Base-by-base conservation (phyloP, 352 stramenopile genomes). In the Pythium pyrilobum region DNA sequence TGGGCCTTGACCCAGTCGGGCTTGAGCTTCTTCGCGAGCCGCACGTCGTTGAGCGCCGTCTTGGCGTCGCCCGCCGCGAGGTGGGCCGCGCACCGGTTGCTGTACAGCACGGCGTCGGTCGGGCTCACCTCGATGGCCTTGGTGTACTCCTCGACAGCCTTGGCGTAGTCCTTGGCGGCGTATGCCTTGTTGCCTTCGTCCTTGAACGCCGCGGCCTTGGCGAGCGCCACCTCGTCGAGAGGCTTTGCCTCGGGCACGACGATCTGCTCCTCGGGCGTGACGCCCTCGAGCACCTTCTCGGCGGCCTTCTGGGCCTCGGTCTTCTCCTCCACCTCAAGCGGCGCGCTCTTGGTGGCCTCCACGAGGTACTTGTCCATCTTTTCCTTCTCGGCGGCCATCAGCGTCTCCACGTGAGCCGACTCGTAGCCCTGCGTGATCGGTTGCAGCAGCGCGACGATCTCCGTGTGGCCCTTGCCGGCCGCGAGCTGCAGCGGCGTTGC, bases 1-100 rank as follows among this genome's bases (percentile, higher is more conserved):
- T 85, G 64, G 25, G 82, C 80, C 65, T 93, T 93, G 44, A 81
- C 62, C 82, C 82, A 93, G 25, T 93, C 66, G 2, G 82, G 82
- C 60, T 83, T 83, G 48, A 93, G 65, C 61, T 93, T 89, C 66
- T 87, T 87, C 16, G 77, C 78, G 38, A 90, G 49, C n/a, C 76
- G 75, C 46, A 91, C 75, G 44, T 93, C 82, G 41, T 85, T 70
- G 40, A 93, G 64, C 29, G 77, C 82, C 62, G 85, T 77, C 50
- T 79, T 76, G 8, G 82, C 67, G 21, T 88, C 67, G 7, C 69
- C 67, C 0, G 71, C 74, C 5, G 70, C 73, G n/a, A 90, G 48
- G 29, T 86, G 62, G 32, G 80, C 79, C 0, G 82, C 82, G 36
- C 82, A 89, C n/a, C 82, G 82, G 64, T 92, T 92, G 64, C 79